Percentiles rank a stretch among this genome's conserved stretches.
These are phyloP conservation scores for Endothia cerciana DNA, from an alignment of 2,329 filamentous ascomycete species.

Conservation along the genomic window DNA sequence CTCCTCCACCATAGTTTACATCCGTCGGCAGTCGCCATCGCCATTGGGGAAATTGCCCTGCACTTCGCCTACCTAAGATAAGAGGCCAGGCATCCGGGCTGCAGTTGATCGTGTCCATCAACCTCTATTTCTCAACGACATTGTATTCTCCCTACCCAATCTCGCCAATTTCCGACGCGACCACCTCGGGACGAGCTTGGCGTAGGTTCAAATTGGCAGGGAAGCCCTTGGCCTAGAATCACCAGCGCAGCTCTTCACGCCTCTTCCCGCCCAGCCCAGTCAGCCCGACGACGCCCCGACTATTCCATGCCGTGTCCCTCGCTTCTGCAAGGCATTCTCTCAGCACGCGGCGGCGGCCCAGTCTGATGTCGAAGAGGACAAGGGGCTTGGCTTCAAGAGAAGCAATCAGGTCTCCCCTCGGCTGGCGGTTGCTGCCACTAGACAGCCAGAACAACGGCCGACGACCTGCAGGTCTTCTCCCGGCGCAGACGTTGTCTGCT, in stretches of 20 bases:
- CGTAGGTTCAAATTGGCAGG: constrained; percentile 19
- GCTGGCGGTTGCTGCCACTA: constrained; percentile 18
- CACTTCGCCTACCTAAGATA: constrained; percentile 9
- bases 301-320: constrained; percentile 26
- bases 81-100: not conserved
- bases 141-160: constrained; percentile 24
- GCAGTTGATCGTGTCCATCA: not conserved
- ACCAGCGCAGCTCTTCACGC: constrained; percentile 13
- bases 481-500: not conserved
- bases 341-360: constrained; percentile 4
- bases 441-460: constrained; percentile 22
- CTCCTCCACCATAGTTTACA: constrained; percentile 6
- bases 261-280: constrained; percentile 15
- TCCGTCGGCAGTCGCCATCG: constrained; percentile 4
- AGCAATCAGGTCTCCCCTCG: constrained; percentile 18
- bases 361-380: not conserved
- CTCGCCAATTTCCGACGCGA: constrained; percentile 28
- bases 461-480: constrained; percentile 12
- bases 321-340: constrained; percentile 23
- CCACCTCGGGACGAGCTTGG: constrained; percentile 15
- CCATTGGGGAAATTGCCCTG: constrained; percentile 17
- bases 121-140: constrained; percentile 10
- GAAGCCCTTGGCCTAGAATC: constrained; percentile 2
- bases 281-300: constrained; percentile 20
- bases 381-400: constrained; percentile 21